Conservation (phyloP, 306 rosid genomes). For the Dryas drummondii region DNA sequence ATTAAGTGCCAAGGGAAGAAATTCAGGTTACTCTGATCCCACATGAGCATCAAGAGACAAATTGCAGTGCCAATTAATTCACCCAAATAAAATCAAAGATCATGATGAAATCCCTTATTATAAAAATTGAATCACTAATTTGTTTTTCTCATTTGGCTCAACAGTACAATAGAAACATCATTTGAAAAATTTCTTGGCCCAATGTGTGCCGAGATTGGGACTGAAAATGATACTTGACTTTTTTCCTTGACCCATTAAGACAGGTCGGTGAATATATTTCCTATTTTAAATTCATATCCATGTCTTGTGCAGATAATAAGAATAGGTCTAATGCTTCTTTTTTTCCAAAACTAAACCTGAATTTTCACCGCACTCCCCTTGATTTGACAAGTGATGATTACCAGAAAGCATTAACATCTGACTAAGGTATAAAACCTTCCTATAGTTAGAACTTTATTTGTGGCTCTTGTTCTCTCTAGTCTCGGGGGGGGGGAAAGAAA, state of each 20-base stretch:
- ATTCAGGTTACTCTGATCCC: background rate
- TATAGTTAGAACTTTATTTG: background rate
- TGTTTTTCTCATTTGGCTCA: background rate
- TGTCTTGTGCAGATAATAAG: background rate
- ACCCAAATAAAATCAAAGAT: too few relatives aligned
- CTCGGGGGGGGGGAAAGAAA: background rate
- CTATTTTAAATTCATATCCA: background rate
- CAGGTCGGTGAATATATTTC: background rate
- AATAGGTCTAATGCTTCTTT: background rate
- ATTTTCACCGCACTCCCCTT: background rate
- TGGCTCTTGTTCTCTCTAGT: background rate
- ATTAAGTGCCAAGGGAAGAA: background rate
- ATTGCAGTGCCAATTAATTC: too few relatives aligned
- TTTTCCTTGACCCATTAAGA: background rate
- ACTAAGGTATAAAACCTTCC: background rate
- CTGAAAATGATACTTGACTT: background rate
- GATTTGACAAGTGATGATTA: background rate
- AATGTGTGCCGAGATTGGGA: background rate
- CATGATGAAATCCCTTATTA: background rate
- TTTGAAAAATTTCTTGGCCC: background rate
- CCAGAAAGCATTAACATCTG: background rate
- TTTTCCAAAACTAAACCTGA: background rate
- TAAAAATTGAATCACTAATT: background rate
- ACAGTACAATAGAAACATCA: background rate
- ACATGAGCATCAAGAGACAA: background rate